Conservation (phyloP, 768 basidiomycete species). For the Boletus huronensis region DNA sequence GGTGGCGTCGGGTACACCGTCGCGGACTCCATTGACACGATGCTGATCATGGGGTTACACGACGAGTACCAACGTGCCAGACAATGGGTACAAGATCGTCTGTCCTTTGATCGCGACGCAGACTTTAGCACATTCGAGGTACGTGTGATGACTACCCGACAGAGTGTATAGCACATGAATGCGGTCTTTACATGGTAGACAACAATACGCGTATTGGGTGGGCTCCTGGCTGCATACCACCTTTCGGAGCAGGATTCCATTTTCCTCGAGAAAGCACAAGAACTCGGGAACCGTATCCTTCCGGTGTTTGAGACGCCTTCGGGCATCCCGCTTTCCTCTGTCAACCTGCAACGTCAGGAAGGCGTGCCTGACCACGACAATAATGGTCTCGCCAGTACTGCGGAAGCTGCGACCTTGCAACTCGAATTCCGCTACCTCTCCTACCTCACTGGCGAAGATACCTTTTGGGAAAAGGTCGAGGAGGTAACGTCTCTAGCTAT, state of each 20-base stretch:
- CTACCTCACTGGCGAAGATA: constrained; percentile 67
- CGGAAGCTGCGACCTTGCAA: constrained; percentile 87
- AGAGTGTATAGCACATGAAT: background rate
- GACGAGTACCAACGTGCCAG: constrained; percentile 78
- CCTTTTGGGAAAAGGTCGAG: constrained; percentile 81
- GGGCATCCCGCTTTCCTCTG: constrained; percentile 74
- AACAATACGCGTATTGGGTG: constrained; percentile 89
- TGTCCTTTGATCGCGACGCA: constrained; percentile 76
- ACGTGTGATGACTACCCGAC: constrained; percentile 18
- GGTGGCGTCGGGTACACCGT: constrained; percentile 90
- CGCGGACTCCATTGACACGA: constrained; percentile 81
- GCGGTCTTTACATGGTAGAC: constrained; percentile 48
- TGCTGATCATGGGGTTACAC: constrained; percentile 79
- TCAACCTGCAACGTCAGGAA: constrained; percentile 64
- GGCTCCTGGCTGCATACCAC: constrained; percentile 82
- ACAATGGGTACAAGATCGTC: constrained; percentile 65
- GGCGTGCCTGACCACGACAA: constrained; percentile 63
- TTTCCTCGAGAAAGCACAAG: constrained; percentile 72
- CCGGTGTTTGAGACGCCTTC: constrained; percentile 78
- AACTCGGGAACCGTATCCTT: constrained; percentile 84
- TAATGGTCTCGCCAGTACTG: constrained; percentile 64
- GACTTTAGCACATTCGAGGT: constrained; percentile 91
- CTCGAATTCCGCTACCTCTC: constrained; percentile 90
- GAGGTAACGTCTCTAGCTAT: constrained; percentile 39
- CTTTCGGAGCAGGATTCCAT: constrained; percentile 65